phyloP scores from a whole-genome alignment of 495 filamentous ascomycete genomes.

The Bacidia gigantensis region DNA sequence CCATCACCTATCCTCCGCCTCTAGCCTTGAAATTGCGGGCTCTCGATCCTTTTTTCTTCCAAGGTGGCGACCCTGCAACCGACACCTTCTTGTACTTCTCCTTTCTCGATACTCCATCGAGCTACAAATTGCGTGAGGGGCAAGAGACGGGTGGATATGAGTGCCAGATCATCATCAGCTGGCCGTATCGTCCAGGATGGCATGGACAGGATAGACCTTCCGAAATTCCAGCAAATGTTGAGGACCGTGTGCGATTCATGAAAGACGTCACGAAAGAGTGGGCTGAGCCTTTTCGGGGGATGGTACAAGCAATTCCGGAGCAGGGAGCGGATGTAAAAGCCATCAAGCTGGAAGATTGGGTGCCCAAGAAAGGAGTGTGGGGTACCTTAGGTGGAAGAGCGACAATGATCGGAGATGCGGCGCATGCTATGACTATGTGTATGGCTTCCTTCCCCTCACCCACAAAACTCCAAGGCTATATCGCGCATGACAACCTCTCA shows the following conservation, averaged over 20 bases:
- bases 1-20: slow-evolving; percentile 26
- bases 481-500: too few relatives aligned
- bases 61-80: slow-evolving; percentile 42
- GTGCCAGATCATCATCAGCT: slow-evolving; percentile 40
- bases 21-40: slow-evolving; percentile 29
- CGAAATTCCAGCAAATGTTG: slow-evolving; percentile 27
- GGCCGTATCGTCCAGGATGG: slow-evolving; percentile 32
- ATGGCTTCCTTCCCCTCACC: slow-evolving; percentile 11
- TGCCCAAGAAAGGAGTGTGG: slow-evolving; percentile 23
- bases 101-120: slow-evolving; percentile 36
- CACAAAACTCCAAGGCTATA: too few relatives aligned
- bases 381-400: slow-evolving; percentile 28
- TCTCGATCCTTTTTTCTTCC: slow-evolving; percentile 48
- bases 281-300: slow-evolving; percentile 39
- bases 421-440: slow-evolving; percentile 48
- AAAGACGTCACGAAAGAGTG: slow-evolving; percentile 38
- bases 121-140: slow-evolving; percentile 24
- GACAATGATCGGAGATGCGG: slow-evolving; percentile 37
- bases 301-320: slow-evolving; percentile 33
- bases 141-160: slow-evolving; percentile 24
- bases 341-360: slow-evolving; percentile 40
- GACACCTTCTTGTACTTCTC: slow-evolving; percentile 44
- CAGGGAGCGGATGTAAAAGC: slow-evolving; percentile 34
- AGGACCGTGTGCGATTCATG: slow-evolving; percentile 32
- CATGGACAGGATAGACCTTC: slow-evolving; percentile 12